Evolutionary conservation across 169 alveolate species (phyloP), one percentile per base, ranked within the genome.

Genomic region (Haemoproteus tartakovskyi): DNA sequence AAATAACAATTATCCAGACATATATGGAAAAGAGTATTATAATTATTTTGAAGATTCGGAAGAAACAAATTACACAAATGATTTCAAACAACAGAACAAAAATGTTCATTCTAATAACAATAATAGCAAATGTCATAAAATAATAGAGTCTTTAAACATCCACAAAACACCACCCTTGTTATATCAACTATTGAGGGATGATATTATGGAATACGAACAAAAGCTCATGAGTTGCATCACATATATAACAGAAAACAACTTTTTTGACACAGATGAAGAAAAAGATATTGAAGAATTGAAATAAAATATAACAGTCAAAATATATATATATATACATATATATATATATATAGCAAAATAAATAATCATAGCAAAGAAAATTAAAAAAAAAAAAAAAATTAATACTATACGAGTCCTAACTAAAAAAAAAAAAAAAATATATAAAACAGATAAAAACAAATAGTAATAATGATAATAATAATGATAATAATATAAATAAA

Each of bases 101-200:
- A 60, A 21, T 24, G 24, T 40, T 22, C 8, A 24, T 12, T 45
- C 43, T 14, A 40, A 43, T n/a, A 41, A 16, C 1, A 0, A 19
- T 5, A 9, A 33, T 33, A 33, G 9, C 5, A 5, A 11, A 41
- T 14, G n/a, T 27, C 16, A 41, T 3, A 29, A 54, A 16, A 8
- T 22, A 6, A 74, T 74, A 14, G 84, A 74, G 29, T 11, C 84
- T 0, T 60, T 74, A 33, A 74, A 74, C 9, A 56, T 74, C 36
- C 84, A 74, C 41, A 74, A 50, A 48, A 56, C 29, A 4, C 4
- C 84, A n/a, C 84, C 84, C 5, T 50, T 74, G 40, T 19, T 74
- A 24, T 74, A 74, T 48, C 84, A 74, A 12, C 54, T 74, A 48
- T 56, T 74, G 84, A 74, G 57, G 57, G 57, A 74, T 47, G 84